phyloP scores from a whole-genome alignment of 2,329 filamentous ascomycete genomes.

The Colletotrichum tabaci region DNA sequence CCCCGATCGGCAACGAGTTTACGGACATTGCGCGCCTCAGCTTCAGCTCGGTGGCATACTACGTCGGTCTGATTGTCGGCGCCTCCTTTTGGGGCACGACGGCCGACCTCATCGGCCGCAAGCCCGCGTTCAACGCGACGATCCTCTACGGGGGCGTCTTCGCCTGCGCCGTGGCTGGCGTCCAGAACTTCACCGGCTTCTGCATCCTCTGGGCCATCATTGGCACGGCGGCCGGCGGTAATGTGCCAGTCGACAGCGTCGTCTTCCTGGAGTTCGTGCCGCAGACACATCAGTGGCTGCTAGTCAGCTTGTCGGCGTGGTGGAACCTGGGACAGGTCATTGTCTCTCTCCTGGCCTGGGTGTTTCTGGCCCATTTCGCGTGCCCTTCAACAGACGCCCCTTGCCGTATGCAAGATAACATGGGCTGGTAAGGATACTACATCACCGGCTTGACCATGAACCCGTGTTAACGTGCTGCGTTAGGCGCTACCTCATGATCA shows the following conservation, averaged over 20 bases:
- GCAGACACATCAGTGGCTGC: conserved; percentile 61
- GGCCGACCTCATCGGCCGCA: conserved; percentile 58
- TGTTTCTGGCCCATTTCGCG: conserved; percentile 58
- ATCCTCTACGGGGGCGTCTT: conserved; percentile 65
- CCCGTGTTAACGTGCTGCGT: conserved; percentile 32
- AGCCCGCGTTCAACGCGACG: conserved; percentile 62
- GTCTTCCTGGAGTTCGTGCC: conserved; percentile 68
- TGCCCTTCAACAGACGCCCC: conserved; percentile 51
- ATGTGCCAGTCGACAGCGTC: conserved; percentile 66
- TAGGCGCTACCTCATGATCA: conserved; percentile 60
- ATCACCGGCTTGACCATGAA: no score
- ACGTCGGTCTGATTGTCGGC: conserved; percentile 60
- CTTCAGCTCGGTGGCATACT: conserved; percentile 55
- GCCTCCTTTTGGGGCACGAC: conserved; percentile 62
- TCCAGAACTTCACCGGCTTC: conserved; percentile 71
- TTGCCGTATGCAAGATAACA: conserved; percentile 59
- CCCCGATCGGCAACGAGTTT: conserved; percentile 54
- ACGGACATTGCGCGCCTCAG: conserved; percentile 49
- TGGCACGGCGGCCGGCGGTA: conserved; percentile 61
- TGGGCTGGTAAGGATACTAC: conserved; percentile 58
- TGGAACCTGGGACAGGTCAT: conserved; percentile 68
- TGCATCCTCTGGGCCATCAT: conserved; percentile 68
- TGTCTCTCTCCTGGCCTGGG: conserved; percentile 61
- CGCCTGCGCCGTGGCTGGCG: conserved; percentile 70
- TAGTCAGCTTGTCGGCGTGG: conserved; percentile 62